These are phyloP conservation scores for Trichoderma sp. DNA, from an alignment of 2,329 filamentous ascomycete genomes.

Conservation along the genomic window DNA sequence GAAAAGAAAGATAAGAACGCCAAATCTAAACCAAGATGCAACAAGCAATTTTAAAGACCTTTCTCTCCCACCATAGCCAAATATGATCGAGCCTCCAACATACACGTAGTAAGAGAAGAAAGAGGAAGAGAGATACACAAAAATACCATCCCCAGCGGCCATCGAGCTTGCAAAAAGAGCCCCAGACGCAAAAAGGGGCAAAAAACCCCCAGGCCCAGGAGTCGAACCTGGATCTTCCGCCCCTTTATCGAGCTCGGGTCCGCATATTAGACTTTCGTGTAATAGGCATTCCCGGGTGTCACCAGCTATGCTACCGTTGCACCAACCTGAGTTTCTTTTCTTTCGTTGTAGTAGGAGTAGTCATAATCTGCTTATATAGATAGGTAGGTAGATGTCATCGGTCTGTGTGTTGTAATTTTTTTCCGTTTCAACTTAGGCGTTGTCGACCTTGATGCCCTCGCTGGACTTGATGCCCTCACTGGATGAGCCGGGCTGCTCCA, in stretches of 20 bases:
- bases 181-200: background rate
- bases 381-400: too few species aligned
- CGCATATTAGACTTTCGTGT: background rate
- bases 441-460: constrained; percentile 27
- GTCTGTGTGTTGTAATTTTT: background rate
- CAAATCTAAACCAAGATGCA: constrained; percentile 22
- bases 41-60: background rate
- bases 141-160: background rate
- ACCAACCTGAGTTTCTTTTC: background rate
- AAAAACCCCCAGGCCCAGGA: background rate
- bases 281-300: background rate
- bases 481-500: constrained; percentile 31
- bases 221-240: background rate
- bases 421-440: background rate
- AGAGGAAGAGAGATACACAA: background rate
- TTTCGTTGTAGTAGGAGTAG: background rate
- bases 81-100: background rate
- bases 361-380: background rate
- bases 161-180: background rate
- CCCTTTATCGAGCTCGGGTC: background rate
- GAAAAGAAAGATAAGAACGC: background rate
- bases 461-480: constrained; percentile 31
- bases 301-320: background rate
- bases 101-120: background rate
- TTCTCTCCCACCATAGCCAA: background rate